These are phyloP conservation scores for Phytophthora colocasiae DNA, from an alignment of 352 stramenopile genomes.

Conservation along the genomic window DNA sequence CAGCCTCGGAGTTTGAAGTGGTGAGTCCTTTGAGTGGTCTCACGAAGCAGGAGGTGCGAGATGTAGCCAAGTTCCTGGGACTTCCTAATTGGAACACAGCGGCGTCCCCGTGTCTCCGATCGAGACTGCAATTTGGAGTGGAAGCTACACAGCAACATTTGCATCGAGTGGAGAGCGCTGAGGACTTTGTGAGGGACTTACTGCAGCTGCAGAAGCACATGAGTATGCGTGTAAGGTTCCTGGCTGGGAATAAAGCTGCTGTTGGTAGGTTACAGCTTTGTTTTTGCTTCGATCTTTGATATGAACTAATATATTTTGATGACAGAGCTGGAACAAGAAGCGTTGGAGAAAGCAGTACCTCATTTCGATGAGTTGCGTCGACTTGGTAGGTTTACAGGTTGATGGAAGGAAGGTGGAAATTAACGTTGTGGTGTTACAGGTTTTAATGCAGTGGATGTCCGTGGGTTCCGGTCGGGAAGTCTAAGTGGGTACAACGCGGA, in stretches of 20 bases:
- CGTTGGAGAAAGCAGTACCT: slow-evolving; percentile 35
- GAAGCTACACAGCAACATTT: slow-evolving; percentile 86
- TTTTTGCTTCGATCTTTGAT: not conserved
- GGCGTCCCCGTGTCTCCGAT: slow-evolving; percentile 96
- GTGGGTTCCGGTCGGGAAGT: slow-evolving; percentile 65
- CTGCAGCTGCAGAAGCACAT: slow-evolving; percentile 50
- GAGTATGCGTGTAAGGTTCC: slow-evolving; percentile 83
- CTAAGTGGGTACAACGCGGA: slow-evolving; percentile 64
- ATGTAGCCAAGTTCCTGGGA: slow-evolving; percentile 90
- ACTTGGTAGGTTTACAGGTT: slow-evolving; percentile 41
- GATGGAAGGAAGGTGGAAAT: not conserved
- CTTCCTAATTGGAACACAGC: slow-evolving; percentile 97
- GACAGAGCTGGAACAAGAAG: slow-evolving; percentile 52
- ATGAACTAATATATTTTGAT: not conserved
- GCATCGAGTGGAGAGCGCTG: slow-evolving; percentile 69
- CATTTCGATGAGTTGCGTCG: slow-evolving; percentile 45
- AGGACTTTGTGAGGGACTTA: slow-evolving; percentile 65
- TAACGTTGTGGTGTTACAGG: slow-evolving; percentile 32
- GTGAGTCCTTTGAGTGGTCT: slow-evolving; percentile 91
- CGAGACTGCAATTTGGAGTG: slow-evolving; percentile 95
- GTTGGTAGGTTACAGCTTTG: slow-evolving; percentile 45
- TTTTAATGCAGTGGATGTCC: slow-evolving; percentile 60
- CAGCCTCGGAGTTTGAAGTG: slow-evolving; percentile 93
- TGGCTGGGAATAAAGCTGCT: slow-evolving; percentile 72
- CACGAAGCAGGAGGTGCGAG: slow-evolving; percentile 91